A percentile compares a stretch with the other conserved stretches of the same genome.
These are phyloP conservation scores for Pterulicium gracile DNA, from an alignment of 1,284 basidiomycete genomes.

Conservation along the genomic window DNA sequence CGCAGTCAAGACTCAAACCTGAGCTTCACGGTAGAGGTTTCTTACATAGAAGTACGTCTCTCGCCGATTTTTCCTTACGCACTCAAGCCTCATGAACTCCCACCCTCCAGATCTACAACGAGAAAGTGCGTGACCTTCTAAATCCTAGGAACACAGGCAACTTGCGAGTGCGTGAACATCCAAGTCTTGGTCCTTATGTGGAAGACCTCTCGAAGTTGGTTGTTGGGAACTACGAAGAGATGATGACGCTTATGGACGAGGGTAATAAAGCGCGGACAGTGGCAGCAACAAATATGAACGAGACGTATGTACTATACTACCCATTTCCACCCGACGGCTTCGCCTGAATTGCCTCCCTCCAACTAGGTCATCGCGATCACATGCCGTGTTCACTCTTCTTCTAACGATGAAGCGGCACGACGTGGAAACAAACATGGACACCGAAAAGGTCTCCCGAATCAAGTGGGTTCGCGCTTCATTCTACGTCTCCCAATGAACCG, in stretches of 20 bases:
- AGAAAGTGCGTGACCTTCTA: conserved; percentile 94
- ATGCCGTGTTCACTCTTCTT: conserved; percentile 94
- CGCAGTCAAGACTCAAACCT: conserved; percentile 57
- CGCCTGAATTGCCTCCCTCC: neutral
- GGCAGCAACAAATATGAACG: conserved; percentile 99
- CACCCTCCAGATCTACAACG: conserved; percentile 79
- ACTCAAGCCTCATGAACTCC: conserved; percentile 4
- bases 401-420: conserved; percentile 88
- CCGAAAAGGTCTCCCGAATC: conserved; percentile 95
- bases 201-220: conserved; percentile 93
- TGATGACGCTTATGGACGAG: conserved; percentile 99
- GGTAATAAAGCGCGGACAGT: conserved; percentile 98
- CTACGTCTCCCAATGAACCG: conserved; percentile 8
- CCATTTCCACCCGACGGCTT: conserved; percentile 7
- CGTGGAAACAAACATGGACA: conserved; percentile 72
- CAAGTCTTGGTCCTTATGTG: conserved; percentile 90
- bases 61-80: neutral
- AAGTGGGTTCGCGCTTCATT: conserved; percentile 38
- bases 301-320: conserved; percentile 52
- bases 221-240: conserved; percentile 85
- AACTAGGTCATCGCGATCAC: conserved; percentile 82
- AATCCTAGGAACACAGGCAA: conserved; percentile 98
- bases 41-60: conserved; percentile 78
- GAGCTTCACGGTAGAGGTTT: conserved; percentile 88
- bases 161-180: conserved; percentile 93